Base-by-base conservation (phyloP, 2,329 filamentous ascomycete genomes). In the Penicillium verrucosum region DNA sequence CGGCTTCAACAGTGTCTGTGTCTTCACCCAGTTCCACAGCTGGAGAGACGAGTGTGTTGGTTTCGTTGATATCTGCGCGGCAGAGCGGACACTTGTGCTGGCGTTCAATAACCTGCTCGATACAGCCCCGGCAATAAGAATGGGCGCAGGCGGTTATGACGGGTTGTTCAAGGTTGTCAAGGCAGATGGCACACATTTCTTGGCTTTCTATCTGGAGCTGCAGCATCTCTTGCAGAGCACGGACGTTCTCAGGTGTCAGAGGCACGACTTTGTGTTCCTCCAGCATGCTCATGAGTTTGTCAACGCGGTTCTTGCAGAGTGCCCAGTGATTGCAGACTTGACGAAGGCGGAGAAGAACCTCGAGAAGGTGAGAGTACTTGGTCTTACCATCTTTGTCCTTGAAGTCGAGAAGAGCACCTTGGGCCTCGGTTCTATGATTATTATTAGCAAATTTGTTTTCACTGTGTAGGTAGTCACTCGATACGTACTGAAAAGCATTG, bases 251-350 rank as follows among this genome's bases (percentile, higher is more conserved):
- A 0, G 84, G 81, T 2, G 85, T 93, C 25, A 95, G 79, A 0
- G 82, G 80, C 0, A 95, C 86, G 1, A 87, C 79, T 46, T 85
- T 83, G 62, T 89, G 79, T 16, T 83, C 81, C 42, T 90, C 87
- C 2, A 95, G 79, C 2, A 89, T 78, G 21, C 82, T 78, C 68
- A 93, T 79, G 23, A 96, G 80, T n/a, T 86, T 84, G 10, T 83
- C 82, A n/a, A 95, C 81, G 12, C 89, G 86, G 32, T 88, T 81
- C 48, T 86, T 88, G 68, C 89, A 90, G 11, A 97, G 81, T 9
- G 88, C 87, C 90, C 90, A 95, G 70, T 96, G 92, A 62, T 93
- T 92, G 74, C 92, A 96, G 70, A 89, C 83, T 75, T 96, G 92
- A 18, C 92, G 85, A 63, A 96, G 83, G 12, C 92, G 86, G 6